Percentiles rank a stretch among this genome's conserved stretches.
Conservation (phyloP, 352 stramenopile species). For the Stramenopiles sp. region DNA sequence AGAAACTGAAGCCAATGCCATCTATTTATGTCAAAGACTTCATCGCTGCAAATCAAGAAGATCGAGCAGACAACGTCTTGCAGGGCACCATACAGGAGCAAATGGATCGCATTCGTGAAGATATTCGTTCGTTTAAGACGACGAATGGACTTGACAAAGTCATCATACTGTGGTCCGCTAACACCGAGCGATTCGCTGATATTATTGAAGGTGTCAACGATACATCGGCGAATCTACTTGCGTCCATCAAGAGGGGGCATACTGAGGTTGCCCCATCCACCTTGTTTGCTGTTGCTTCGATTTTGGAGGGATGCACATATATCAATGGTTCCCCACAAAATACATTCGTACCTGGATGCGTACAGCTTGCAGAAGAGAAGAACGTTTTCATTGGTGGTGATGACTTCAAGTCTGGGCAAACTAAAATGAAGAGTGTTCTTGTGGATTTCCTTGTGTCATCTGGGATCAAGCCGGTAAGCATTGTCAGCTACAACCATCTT, state of each 20-base stretch:
- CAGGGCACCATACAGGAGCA: conserved; percentile 88
- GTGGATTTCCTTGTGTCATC: conserved; percentile 97
- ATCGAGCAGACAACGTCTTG: conserved; percentile 91
- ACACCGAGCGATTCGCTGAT: conserved; percentile 94
- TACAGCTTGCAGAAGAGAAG: conserved; percentile 76
- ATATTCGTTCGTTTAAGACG: conserved; percentile 91
- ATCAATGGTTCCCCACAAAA: conserved; percentile 99
- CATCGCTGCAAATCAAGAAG: conserved; percentile 95
- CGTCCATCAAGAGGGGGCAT: conserved; percentile 80
- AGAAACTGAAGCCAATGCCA: conserved; percentile 82
- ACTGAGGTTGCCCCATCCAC: conserved; percentile 86
- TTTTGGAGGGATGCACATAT: conserved; percentile 93
- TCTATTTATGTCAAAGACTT: conserved; percentile 98
- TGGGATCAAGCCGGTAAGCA: conserved; percentile 94
- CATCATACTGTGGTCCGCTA: conserved; percentile 97
- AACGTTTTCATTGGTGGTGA: conserved; percentile 91
- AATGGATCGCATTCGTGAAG: conserved; percentile 46
- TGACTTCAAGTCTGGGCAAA: conserved; percentile 99
- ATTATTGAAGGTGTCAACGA: conserved; percentile 95
- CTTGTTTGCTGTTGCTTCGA: conserved; percentile 90
- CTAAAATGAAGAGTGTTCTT: conserved; percentile 97
- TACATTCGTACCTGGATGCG: conserved; percentile 92
- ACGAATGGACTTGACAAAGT: conserved; percentile 86
- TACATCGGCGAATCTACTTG: conserved; percentile 85
- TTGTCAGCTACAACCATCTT: conserved; percentile 99